Conservation (phyloP, 169 alveolate species). For the Plasmodium sp. region DNA sequence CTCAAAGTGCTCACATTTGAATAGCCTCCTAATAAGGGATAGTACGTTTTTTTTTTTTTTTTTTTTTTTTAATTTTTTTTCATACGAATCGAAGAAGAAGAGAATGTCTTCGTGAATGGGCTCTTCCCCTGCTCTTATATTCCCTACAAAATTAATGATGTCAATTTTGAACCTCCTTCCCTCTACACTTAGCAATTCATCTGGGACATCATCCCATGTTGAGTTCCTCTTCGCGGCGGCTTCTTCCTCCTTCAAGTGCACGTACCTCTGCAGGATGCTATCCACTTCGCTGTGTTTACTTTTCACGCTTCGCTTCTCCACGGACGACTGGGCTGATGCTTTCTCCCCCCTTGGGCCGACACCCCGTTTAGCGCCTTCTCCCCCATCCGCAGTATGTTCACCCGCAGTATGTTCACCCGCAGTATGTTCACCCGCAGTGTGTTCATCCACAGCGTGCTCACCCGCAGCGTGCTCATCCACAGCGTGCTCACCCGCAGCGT, state of each 20-base stretch:
- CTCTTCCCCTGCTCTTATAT: background rate
- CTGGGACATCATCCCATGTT: background rate
- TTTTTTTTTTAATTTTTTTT: conserved; percentile 41
- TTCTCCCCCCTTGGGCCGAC: background rate
- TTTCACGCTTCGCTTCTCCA: background rate
- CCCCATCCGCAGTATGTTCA: background rate
- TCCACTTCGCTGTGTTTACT: conserved; percentile 18
- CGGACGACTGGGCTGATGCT: background rate
- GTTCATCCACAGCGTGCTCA: too few species aligned
- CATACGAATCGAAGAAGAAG: conserved; percentile 60
- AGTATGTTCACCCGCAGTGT: too few species aligned
- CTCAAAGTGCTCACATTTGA: conserved; percentile 55
- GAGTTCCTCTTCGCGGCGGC: background rate
- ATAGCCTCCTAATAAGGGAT: conserved; percentile 4
- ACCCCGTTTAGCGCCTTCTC: background rate
- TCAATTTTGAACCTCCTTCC: conserved; percentile 55
- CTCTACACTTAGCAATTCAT: conserved; percentile 5
- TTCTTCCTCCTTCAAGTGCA: conserved; percentile 25
- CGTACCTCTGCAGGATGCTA: conserved; percentile 20
- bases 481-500: too few species aligned
- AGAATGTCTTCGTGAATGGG: conserved; percentile 22
- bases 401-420: too few species aligned
- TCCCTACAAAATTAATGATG: conserved; percentile 13
- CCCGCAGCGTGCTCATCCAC: too few species aligned
- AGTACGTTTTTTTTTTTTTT: background rate